These are phyloP conservation scores for Phialophora verrucosa DNA, from an alignment of 2,329 filamentous ascomycete genomes.

Conservation along the genomic window DNA sequence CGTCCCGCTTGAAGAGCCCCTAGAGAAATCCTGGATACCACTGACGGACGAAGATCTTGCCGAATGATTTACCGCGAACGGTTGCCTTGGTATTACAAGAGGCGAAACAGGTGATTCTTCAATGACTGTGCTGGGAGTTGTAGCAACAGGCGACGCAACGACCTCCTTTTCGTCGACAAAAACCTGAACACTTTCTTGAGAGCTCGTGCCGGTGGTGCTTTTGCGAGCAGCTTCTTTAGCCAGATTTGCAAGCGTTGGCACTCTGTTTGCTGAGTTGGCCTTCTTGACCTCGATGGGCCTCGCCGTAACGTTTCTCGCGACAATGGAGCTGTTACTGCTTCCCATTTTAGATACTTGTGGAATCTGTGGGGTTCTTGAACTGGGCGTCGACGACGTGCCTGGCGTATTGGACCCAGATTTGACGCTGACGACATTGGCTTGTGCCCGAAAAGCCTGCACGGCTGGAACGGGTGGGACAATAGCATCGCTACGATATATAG, in stretches of 20 bases:
- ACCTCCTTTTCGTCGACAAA: slow-evolving; percentile 39
- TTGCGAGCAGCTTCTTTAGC: slow-evolving; percentile 39
- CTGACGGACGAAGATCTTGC: slow-evolving; percentile 37
- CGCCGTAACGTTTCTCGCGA: slow-evolving; percentile 52
- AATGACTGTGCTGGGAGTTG: slow-evolving; percentile 20
- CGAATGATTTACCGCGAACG: slow-evolving; percentile 32
- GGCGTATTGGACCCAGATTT: slow-evolving; percentile 69
- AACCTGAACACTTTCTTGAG: slow-evolving; percentile 29
- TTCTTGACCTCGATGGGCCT: slow-evolving; percentile 54
- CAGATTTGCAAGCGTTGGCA: slow-evolving; percentile 43
- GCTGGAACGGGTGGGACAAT: slow-evolving; percentile 79
- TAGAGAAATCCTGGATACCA: slow-evolving; percentile 25
- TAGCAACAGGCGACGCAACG: slow-evolving; percentile 23
- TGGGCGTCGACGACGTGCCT: slow-evolving; percentile 60
- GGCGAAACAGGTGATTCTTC: slow-evolving; percentile 28
- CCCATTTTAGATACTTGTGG: slow-evolving; percentile 45
- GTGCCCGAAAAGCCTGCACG: slow-evolving; percentile 83
- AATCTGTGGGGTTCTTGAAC: slow-evolving; percentile 62
- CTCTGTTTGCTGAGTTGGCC: slow-evolving; percentile 42
- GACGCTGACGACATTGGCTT: slow-evolving; percentile 91
- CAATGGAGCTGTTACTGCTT: slow-evolving; percentile 50
- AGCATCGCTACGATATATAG: slow-evolving; percentile 90
- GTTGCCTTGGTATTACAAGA: slow-evolving; percentile 30
- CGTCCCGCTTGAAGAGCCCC: slow-evolving; percentile 18
- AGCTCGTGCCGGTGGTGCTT: slow-evolving; percentile 29